Conservation (phyloP, 208 protist species). For the Trypanosoma melophagium region DNA sequence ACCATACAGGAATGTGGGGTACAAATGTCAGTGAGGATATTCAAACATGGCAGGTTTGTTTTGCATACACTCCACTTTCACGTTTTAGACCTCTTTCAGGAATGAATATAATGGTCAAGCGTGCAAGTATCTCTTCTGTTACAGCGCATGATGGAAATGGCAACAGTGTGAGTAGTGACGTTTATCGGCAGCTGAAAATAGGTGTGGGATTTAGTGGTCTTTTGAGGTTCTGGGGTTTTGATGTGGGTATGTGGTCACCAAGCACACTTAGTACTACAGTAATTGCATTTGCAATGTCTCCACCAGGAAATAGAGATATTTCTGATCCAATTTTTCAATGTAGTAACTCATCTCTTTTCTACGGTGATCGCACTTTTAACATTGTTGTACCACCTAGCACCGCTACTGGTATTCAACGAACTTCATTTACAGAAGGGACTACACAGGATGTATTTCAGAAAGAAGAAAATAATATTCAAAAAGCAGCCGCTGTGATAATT, state of each 20-base stretch:
- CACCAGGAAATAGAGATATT: slow-evolving; percentile 31
- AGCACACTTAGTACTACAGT: slow-evolving; percentile 47
- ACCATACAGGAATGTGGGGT: slow-evolving; percentile 75
- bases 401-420: not conserved
- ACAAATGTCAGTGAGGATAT: slow-evolving; percentile 27
- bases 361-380: slow-evolving; percentile 24
- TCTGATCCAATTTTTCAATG: slow-evolving; percentile 54
- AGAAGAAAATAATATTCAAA: not conserved
- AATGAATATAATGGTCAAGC: slow-evolving; percentile 45
- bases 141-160: slow-evolving; percentile 18
- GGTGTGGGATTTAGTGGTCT: slow-evolving; percentile 65
- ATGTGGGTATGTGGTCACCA: slow-evolving; percentile 55
- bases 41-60: slow-evolving; percentile 58
- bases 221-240: slow-evolving; percentile 54
- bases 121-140: slow-evolving; percentile 36
- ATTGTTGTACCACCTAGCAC: slow-evolving; percentile 16
- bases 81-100: slow-evolving; percentile 40
- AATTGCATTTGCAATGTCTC: slow-evolving; percentile 42
- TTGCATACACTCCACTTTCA: slow-evolving; percentile 46
- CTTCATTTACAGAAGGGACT: not conserved
- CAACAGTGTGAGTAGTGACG: not conserved
- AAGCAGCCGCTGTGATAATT: slow-evolving; percentile 39
- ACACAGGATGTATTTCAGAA: too few relatives aligned
- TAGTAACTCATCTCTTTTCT: slow-evolving; percentile 56
- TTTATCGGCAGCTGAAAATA: slow-evolving; percentile 44